Percentiles rank a stretch among this genome's conserved stretches.
phyloP scores from a whole-genome alignment of 768 basidiomycete genomes.

The Tylopilus plumbeoviolaceoides region DNA sequence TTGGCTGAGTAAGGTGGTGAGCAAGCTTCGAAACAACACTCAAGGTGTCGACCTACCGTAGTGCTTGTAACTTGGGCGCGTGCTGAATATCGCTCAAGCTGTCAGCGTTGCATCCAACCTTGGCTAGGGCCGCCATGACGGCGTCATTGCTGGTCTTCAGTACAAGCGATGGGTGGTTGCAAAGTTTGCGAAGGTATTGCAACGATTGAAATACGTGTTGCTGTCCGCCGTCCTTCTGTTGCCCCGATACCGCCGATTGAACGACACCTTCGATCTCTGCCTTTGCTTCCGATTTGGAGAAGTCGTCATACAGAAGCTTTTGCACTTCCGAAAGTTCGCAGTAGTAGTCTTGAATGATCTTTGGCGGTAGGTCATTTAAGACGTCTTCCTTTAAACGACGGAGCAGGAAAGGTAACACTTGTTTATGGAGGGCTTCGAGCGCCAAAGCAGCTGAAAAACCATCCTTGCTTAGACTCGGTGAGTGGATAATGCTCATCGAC shows the following conservation, averaged over 20 bases:
- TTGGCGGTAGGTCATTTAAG: conserved; percentile 90
- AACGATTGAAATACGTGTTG: conserved; percentile 95
- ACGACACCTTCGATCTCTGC: conserved; percentile 62
- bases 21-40: not conserved
- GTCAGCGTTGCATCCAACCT: conserved; percentile 43
- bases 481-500: conserved; percentile 23
- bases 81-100: conserved; percentile 76
- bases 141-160: conserved; percentile 67
- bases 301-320: conserved; percentile 92
- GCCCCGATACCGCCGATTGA: conserved; percentile 35
- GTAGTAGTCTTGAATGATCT: conserved; percentile 99
- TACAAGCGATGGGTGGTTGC: conserved; percentile 94
- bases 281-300: conserved; percentile 73
- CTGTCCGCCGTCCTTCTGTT: conserved; percentile 47
- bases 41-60: conserved; percentile 55
- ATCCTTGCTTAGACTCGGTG: not conserved
- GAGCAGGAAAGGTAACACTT: conserved; percentile 96
- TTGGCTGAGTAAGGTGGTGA: conserved; percentile 56
- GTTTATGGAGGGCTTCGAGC: conserved; percentile 94
- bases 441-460: conserved; percentile 74
- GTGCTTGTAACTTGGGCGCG: conserved; percentile 89
- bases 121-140: conserved; percentile 52
- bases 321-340: conserved; percentile 96
- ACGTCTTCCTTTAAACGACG: conserved; percentile 98
- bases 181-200: conserved; percentile 94